A percentile compares a stretch with the other conserved stretches of the same genome.
Evolutionary conservation across 768 basidiomycete genomes (phyloP).

Genomic region (Lactarius vividus): DNA sequence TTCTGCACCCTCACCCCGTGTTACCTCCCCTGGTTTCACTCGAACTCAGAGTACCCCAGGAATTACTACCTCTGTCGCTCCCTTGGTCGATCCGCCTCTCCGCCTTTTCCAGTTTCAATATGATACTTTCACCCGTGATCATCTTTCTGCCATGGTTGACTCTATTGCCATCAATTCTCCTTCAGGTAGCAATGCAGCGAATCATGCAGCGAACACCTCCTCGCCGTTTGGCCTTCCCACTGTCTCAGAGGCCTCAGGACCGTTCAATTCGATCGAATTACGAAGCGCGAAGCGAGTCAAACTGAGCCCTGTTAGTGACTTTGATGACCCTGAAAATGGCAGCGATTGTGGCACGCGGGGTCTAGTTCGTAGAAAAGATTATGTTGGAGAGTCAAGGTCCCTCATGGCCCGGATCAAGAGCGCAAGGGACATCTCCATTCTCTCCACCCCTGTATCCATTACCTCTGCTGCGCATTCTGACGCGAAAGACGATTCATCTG

Average conservation of each 20-base stretch:
- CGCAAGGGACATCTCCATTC: conserved; percentile 73
- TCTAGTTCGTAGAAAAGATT: conserved; percentile 56
- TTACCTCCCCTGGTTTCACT: conserved; percentile 52
- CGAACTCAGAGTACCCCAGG: conserved; percentile 48
- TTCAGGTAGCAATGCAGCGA: conserved; percentile 48
- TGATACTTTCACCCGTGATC: conserved; percentile 93
- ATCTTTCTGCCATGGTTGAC: conserved; percentile 91
- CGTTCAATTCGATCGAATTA: conserved; percentile 47
- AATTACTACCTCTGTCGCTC: conserved; percentile 35
- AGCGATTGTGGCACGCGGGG: conserved; percentile 50
- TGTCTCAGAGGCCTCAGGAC: conserved; percentile 45
- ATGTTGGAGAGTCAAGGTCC: conserved; percentile 71
- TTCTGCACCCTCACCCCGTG: conserved; percentile 32
- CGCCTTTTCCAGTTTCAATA: conserved; percentile 92
- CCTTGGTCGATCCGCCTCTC: conserved; percentile 67
- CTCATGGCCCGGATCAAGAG: conserved; percentile 81
- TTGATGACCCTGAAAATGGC: conserved; percentile 48
- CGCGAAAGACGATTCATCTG: not conserved
- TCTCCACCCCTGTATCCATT: conserved; percentile 57
- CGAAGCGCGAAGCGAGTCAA: conserved; percentile 80
- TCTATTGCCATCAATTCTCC: conserved; percentile 84
- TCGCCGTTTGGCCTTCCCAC: conserved; percentile 49
- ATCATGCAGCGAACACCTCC: conserved; percentile 43
- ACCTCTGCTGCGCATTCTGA: conserved; percentile 30
- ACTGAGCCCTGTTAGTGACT: conserved; percentile 65